Evolutionary conservation across 208 protist genomes (phyloP).

Genomic region (Acanthamoeba royreba): DNA sequence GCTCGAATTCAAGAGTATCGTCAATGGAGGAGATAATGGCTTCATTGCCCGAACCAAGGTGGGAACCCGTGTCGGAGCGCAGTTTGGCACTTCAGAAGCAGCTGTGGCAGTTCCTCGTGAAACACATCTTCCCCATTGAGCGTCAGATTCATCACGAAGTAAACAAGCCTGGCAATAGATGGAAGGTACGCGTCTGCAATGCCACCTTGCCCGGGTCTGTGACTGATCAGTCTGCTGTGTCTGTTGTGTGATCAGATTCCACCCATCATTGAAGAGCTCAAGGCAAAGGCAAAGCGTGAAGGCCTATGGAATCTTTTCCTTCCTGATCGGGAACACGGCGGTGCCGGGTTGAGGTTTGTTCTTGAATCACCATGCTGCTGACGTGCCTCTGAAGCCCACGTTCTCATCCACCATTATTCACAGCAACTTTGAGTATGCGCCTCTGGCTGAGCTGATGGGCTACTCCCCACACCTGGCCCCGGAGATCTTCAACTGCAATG

Average conservation of each 20-base stretch:
- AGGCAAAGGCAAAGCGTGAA: conserved; percentile 67
- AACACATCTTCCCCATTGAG: conserved; percentile 76
- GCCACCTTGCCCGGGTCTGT: no score
- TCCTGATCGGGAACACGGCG: conserved; percentile 39
- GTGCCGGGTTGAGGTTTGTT: background rate
- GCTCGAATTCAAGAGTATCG: background rate
- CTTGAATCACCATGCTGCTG: background rate
- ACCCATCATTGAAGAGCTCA: conserved; percentile 77
- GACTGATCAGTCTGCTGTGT: no score
- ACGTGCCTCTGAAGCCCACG: no score
- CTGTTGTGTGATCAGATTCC: background rate
- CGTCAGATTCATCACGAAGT: conserved; percentile 32
- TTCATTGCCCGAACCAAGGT: background rate
- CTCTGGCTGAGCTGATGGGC: conserved; percentile 73
- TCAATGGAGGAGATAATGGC: conserved; percentile 2
- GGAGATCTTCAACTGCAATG: conserved; percentile 66
- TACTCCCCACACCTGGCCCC: conserved; percentile 38
- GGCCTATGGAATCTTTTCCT: conserved; percentile 88
- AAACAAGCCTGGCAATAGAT: background rate
- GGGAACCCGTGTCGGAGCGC: conserved; percentile 5
- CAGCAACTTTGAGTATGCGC: conserved; percentile 78
- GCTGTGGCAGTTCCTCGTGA: conserved; percentile 76
- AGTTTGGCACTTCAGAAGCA: conserved; percentile 26
- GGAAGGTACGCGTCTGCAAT: no score
- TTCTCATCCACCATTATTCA: background rate